Evolutionary conservation across 306 rosid genomes (phyloP), one percentile per base, ranked within the genome.

Genomic region (Trichosanthes cucumerina): DNA sequence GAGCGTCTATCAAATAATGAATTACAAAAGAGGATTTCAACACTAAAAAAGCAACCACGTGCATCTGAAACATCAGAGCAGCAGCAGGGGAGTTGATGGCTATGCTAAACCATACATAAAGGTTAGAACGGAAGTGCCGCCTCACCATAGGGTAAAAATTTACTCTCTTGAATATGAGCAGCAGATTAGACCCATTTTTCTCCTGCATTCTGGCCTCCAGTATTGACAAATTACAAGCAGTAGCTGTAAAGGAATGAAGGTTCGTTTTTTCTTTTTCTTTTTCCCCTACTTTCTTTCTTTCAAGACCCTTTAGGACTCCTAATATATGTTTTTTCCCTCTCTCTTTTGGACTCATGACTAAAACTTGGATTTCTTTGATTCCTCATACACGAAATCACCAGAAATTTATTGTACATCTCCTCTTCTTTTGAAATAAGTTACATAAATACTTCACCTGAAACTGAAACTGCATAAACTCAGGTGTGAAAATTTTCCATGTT

Each of bases 1-100:
- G 90, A 88, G 82, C 77, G 86, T 46, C 79, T 83, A 13, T 82
- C 92, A 59, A 88, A 86, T 86, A 79, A 86, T 56, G 92, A 86
- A 56, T n/a, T 88, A 72, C 92, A 88, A 65, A 88, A 77, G 87
- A 86, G 79, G 86, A 85, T 86, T 76, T 65, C 89, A 23, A 53
- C 73, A 24, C 76, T 73, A 38, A 82, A 83, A 71, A 88, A 16
- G 36, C 86, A 60, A 57, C 38, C 86, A 44, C 86, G 54, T 26
- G 58, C 57, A 60, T 75, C 86, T 52, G 70, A 82, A 21, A 89
- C 82, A 57, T 74, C 78, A 68, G 82, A 63, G 57, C 39, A 44
- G n/a, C n/a, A n/a, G 75, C 72, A 43, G 9, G 60, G 60, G 38
- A 64, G 64, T 78, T 60, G 80, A 78, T 78, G 52, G 26, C 24